phyloP scores from a whole-genome alignment of 2,329 filamentous ascomycete genomes.

The Epichloe brachyelytri region DNA sequence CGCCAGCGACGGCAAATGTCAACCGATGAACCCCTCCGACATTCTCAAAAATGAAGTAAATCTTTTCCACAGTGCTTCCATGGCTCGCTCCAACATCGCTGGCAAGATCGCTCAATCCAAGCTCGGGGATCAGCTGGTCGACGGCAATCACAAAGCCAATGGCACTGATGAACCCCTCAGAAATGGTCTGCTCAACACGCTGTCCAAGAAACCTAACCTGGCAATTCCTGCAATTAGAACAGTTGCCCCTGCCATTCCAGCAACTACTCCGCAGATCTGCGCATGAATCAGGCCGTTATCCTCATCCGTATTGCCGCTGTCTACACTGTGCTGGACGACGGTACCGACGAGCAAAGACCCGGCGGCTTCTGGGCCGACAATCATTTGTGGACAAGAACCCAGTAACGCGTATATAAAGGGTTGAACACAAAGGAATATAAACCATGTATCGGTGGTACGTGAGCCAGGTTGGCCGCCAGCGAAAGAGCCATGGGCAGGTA shows the following conservation, averaged over 20 bases:
- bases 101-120: conserved; percentile 60
- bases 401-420: conserved; percentile 84
- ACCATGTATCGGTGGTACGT: conserved; percentile 86
- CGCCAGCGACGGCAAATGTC: conserved; percentile 63
- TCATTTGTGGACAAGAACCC: conserved; percentile 83
- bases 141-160: conserved; percentile 95
- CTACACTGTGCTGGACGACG: conserved; percentile 67
- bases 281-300: conserved; percentile 58
- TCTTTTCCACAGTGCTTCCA: conserved; percentile 75
- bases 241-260: conserved; percentile 74
- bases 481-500: conserved; percentile 97
- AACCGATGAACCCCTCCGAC: conserved; percentile 53
- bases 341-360: conserved; percentile 83
- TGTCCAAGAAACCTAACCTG: conserved; percentile 83
- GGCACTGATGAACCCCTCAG: conserved; percentile 87
- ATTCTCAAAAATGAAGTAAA: conserved; percentile 65
- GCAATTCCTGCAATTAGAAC: conserved; percentile 80
- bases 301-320: conserved; percentile 50
- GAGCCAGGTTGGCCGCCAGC: conserved; percentile 80
- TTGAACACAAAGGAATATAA: conserved; percentile 91
- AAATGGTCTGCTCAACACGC: conserved; percentile 85
- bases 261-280: conserved; percentile 74
- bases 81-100: conserved; percentile 56
- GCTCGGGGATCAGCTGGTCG: conserved; percentile 83
- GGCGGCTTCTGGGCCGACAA: conserved; percentile 89